Evolutionary conservation across 2,329 filamentous ascomycete genomes (phyloP).

Genomic region (Phoma sp.): DNA sequence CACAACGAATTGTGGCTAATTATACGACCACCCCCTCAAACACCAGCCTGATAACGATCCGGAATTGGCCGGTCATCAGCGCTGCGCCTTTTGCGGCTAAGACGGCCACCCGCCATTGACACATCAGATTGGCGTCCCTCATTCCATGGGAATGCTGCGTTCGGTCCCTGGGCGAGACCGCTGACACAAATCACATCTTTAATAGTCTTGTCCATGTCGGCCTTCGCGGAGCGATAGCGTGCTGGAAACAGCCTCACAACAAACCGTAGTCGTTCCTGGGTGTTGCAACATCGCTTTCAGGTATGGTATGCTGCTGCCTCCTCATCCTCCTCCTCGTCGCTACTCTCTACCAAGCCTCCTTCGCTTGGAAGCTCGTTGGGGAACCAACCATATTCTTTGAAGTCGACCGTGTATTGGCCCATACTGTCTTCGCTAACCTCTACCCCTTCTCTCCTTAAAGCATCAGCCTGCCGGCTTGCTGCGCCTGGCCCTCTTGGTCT

Average conservation of each 20-base stretch:
- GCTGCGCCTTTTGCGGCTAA: constrained; percentile 28
- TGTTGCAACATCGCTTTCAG: constrained; percentile 22
- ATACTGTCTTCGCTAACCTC: constrained; percentile 53
- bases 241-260: constrained; percentile 5
- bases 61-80: constrained; percentile 33
- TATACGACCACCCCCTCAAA: constrained; percentile 18
- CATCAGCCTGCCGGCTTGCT: constrained; percentile 55
- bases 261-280: constrained; percentile 6
- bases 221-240: constrained; percentile 16
- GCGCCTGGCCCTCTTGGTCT: constrained; percentile 52
- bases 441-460: constrained; percentile 55
- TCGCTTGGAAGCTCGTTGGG: constrained; percentile 59
- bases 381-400: constrained; percentile 59
- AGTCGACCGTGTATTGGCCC: constrained; percentile 57
- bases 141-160: constrained; percentile 15
- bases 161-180: constrained; percentile 18
- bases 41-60: constrained; percentile 35
- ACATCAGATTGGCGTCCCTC: constrained; percentile 5
- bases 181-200: constrained; percentile 5
- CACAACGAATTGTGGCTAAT: constrained; percentile 10
- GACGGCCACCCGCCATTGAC: constrained; percentile 23
- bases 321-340: constrained; percentile 37
- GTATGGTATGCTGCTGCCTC: constrained; percentile 44
- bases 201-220: constrained; percentile 1
- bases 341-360: constrained; percentile 42